Evolutionary conservation across 495 filamentous ascomycete genomes (phyloP).

Genomic region (Penicillium odoratum): DNA sequence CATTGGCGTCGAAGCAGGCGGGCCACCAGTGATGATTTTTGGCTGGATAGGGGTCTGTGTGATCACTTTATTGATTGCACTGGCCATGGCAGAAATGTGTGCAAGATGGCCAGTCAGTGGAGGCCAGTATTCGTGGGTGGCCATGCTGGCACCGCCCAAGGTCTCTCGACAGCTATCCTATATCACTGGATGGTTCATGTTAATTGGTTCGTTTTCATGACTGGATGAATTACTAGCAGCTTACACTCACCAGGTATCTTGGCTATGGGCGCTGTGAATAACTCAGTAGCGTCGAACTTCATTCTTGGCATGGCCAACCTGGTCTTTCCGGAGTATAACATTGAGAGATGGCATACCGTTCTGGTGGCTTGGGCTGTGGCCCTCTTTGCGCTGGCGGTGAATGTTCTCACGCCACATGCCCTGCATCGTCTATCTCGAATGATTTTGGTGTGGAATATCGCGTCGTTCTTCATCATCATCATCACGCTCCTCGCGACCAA

Average conservation of each 20-base stretch:
- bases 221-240: no score
- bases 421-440: constrained; percentile 48
- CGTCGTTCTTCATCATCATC: constrained; percentile 48
- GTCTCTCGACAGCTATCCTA: constrained; percentile 36
- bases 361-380: constrained; percentile 48
- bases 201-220: constrained; percentile 21
- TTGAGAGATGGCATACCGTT: constrained; percentile 55
- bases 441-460: constrained; percentile 53
- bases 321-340: constrained; percentile 43
- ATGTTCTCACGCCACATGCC: constrained; percentile 45
- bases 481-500: constrained; percentile 50
- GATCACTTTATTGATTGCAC: constrained; percentile 42
- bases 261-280: constrained; percentile 55
- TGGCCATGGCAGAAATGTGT: constrained; percentile 52
- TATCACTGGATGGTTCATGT: constrained; percentile 43
- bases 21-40: constrained; percentile 51
- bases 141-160: constrained; percentile 43
- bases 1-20: constrained; percentile 45
- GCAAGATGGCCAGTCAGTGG: constrained; percentile 41
- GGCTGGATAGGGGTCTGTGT: constrained; percentile 46
- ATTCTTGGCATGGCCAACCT: constrained; percentile 53
- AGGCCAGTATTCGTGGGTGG: constrained; percentile 49
- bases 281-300: constrained; percentile 52
- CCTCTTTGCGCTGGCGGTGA: constrained; percentile 36
- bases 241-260: constrained; percentile 6